Conservation (phyloP, 371 early-diverging fungal genomes). For the Sporodiniella umbellata region DNA sequence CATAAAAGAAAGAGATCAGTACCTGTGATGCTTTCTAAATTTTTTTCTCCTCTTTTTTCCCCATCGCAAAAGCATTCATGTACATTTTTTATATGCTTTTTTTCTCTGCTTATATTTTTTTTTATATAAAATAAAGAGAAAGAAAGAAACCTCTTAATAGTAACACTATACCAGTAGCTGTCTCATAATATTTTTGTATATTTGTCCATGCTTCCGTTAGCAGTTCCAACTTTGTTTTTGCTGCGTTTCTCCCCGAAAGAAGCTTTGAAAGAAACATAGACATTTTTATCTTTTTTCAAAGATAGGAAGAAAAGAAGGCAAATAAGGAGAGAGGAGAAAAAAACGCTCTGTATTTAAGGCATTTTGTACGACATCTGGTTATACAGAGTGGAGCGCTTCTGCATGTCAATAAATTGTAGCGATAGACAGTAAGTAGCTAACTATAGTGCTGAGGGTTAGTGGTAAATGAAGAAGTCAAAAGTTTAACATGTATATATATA, state of each 20-base stretch:
- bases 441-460: too few relatives aligned
- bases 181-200: slow-evolving; percentile 51
- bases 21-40: neutral
- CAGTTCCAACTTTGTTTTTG: slow-evolving; percentile 42
- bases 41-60: neutral
- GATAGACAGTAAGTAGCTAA: too few relatives aligned
- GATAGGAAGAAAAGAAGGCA: neutral
- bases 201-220: slow-evolving; percentile 45
- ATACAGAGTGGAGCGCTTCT: neutral
- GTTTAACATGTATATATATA: too few relatives aligned
- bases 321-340: slow-evolving; percentile 4
- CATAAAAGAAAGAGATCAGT: neutral
- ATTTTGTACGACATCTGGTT: neutral
- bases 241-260: slow-evolving; percentile 42
- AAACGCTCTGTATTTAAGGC: slow-evolving; percentile 3
- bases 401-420: neutral
- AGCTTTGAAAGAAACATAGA: slow-evolving; percentile 50
- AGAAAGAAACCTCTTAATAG: slow-evolving; percentile 7
- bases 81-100: too few relatives aligned
- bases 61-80: too few relatives aligned
- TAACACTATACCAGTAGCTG: slow-evolving; percentile 36
- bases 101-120: neutral
- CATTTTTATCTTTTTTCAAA: slow-evolving; percentile 12
- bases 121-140: slow-evolving; percentile 4
- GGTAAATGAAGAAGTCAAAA: too few relatives aligned